phyloP scores from a whole-genome alignment of 139 green algal species.

The Ulvella scutata region DNA sequence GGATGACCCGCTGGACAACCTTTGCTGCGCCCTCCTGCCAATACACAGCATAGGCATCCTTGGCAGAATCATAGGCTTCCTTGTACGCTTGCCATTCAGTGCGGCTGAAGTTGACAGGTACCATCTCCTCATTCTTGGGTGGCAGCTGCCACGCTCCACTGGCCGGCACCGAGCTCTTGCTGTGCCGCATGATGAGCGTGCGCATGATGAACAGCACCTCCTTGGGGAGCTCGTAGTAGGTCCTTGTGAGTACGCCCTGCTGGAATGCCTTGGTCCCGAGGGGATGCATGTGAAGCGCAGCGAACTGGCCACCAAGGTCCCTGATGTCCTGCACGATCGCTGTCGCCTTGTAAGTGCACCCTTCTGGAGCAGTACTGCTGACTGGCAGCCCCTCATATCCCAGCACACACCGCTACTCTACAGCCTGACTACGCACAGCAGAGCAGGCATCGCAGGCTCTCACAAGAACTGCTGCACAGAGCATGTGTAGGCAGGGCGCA shows the following conservation, averaged over 20 bases:
- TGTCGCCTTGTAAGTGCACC: too few species aligned
- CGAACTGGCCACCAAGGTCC: slow-evolving; percentile 35
- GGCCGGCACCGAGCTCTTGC: slow-evolving; percentile 40
- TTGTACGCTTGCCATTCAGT: slow-evolving; percentile 2
- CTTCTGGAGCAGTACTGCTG: too few species aligned
- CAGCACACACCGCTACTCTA: too few species aligned
- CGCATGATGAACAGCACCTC: slow-evolving; percentile 32
- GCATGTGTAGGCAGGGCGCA: too few species aligned
- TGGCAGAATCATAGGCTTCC: neutral
- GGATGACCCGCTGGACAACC: slow-evolving; percentile 35
- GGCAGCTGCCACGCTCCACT: slow-evolving; percentile 41
- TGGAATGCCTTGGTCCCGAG: slow-evolving; percentile 13
- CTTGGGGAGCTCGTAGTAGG: neutral
- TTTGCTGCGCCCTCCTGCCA: neutral
- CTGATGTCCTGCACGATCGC: slow-evolving; percentile 33
- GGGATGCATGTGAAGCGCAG: slow-evolving; percentile 12
- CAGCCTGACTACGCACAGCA: too few species aligned
- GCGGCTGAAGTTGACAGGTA: slow-evolving; percentile 21
- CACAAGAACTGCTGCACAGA: too few species aligned
- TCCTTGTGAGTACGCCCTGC: slow-evolving; percentile 10
- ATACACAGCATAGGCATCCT: slow-evolving; percentile 12
- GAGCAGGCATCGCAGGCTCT: too few species aligned
- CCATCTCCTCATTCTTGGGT: slow-evolving; percentile 31
- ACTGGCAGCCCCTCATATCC: too few species aligned
- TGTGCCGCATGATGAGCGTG: slow-evolving; percentile 42